These are phyloP conservation scores for Fusarium nurragi DNA, from an alignment of 2,329 filamentous ascomycete genomes.

Conservation along the genomic window DNA sequence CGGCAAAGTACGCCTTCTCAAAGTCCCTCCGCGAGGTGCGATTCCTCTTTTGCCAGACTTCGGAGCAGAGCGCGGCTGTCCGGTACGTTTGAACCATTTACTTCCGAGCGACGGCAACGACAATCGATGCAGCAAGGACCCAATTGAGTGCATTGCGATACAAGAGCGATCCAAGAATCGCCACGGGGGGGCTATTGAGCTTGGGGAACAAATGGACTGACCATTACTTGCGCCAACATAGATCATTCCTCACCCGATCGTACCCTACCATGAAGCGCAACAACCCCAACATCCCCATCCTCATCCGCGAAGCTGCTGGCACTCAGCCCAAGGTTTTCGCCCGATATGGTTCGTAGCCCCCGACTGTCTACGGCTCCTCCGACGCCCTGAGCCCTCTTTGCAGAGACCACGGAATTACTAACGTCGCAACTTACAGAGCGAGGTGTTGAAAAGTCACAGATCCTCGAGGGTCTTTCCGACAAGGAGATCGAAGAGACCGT, in stretches of 20 bases:
- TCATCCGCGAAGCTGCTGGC: conserved; percentile 90
- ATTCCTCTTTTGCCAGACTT: conserved; percentile 96
- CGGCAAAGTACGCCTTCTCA: conserved; percentile 90
- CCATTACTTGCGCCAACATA: conserved; percentile 50
- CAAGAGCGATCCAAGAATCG: background rate
- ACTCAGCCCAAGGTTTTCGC: conserved; percentile 88
- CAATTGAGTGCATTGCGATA: conserved; percentile 25
- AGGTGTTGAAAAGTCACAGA: conserved; percentile 65
- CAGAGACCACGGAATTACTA: conserved; percentile 10
- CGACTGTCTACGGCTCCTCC: background rate
- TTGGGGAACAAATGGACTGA: conserved; percentile 20
- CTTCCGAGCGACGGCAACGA: background rate
- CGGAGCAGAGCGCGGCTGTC: conserved; percentile 86
- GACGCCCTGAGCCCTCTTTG: background rate
- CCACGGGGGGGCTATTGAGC: background rate
- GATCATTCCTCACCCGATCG: conserved; percentile 87
- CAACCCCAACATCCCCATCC: conserved; percentile 92
- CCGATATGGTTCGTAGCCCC: conserved; percentile 77
- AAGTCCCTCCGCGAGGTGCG: conserved; percentile 92
- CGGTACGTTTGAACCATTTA: conserved; percentile 66
- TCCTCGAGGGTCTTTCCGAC: conserved; percentile 67
- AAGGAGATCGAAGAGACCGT: conserved; percentile 71
- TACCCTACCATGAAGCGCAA: conserved; percentile 99
- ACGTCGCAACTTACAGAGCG: conserved; percentile 54
- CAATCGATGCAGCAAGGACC: background rate